Evolutionary conservation across 495 filamentous ascomycete species (phyloP).

Genomic region (Rusavskia elegans): DNA sequence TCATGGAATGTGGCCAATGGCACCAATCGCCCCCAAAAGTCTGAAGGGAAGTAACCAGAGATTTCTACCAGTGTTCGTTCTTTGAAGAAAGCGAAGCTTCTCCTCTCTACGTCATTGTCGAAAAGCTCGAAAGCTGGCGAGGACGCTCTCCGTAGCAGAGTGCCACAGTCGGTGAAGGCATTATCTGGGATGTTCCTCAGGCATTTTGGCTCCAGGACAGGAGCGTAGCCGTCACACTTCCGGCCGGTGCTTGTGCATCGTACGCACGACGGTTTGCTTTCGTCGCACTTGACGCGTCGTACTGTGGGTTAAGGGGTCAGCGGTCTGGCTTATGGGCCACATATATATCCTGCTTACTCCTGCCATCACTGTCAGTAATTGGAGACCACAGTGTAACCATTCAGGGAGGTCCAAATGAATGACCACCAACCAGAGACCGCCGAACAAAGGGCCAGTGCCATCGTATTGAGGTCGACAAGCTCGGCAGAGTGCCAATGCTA

Average conservation of each 20-base stretch:
- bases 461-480: too few species aligned
- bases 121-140: not conserved
- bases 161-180: not conserved
- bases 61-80: slow-evolving; percentile 40
- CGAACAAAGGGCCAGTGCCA: too few species aligned
- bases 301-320: slow-evolving; percentile 6
- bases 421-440: too few species aligned
- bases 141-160: not conserved
- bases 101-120: slow-evolving; percentile 22
- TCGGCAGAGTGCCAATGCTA: too few species aligned
- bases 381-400: too few species aligned
- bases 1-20: slow-evolving; percentile 45
- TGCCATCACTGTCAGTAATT: not conserved
- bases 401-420: too few species aligned
- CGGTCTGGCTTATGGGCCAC: not conserved
- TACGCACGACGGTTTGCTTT: slow-evolving; percentile 31
- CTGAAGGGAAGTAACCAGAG: slow-evolving; percentile 45
- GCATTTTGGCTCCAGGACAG: not conserved
- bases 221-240: slow-evolving; percentile 25
- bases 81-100: slow-evolving; percentile 44
- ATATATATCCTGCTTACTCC: slow-evolving; percentile 2
- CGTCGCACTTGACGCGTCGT: slow-evolving; percentile 41
- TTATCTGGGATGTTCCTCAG: not conserved
- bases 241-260: slow-evolving; percentile 34
- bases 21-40: slow-evolving; percentile 40